phyloP scores from a whole-genome alignment of 441 rosid species.

The Mallotus japonicus region DNA sequence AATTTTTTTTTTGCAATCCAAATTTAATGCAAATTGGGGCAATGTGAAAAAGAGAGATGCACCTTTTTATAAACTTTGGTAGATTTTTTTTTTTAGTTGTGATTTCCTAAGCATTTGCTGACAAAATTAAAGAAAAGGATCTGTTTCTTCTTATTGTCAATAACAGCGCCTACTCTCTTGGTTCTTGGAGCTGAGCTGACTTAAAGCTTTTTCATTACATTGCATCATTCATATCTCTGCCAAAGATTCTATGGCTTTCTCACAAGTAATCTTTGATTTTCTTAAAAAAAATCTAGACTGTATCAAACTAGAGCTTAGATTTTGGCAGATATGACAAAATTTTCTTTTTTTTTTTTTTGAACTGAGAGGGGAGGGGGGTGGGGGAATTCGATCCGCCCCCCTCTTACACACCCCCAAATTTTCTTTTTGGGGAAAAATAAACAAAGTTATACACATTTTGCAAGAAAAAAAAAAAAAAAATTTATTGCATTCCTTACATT shows the following conservation, averaged over 20 bases:
- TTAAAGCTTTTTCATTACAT: neutral
- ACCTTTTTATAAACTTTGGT: neutral
- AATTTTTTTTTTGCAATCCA: no score
- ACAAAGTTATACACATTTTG: neutral
- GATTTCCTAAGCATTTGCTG: conserved; percentile 12
- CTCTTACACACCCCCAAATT: no score
- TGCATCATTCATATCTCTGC: conserved; percentile 18
- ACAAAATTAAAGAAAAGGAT: neutral
- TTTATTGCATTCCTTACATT: neutral
- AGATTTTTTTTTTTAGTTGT: neutral
- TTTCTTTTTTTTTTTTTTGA: neutral
- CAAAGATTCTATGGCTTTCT: conserved; percentile 17
- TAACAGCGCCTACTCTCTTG: neutral
- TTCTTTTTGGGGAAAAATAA: neutral
- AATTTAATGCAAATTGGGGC: no score
- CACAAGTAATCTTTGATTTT: neutral
- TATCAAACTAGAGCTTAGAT: neutral
- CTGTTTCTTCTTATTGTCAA: neutral
- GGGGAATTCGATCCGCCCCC: no score
- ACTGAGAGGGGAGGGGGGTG: no score
- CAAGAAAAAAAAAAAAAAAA: neutral
- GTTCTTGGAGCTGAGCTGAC: no score
- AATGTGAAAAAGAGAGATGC: no score
- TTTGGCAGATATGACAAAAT: conserved; percentile 2
- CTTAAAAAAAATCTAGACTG: neutral